A percentile compares a stretch with the other conserved stretches of the same genome.
These are phyloP conservation scores for Salpingoeca rosetta DNA, from an alignment of 78 protist genomes.

Conservation along the genomic window DNA sequence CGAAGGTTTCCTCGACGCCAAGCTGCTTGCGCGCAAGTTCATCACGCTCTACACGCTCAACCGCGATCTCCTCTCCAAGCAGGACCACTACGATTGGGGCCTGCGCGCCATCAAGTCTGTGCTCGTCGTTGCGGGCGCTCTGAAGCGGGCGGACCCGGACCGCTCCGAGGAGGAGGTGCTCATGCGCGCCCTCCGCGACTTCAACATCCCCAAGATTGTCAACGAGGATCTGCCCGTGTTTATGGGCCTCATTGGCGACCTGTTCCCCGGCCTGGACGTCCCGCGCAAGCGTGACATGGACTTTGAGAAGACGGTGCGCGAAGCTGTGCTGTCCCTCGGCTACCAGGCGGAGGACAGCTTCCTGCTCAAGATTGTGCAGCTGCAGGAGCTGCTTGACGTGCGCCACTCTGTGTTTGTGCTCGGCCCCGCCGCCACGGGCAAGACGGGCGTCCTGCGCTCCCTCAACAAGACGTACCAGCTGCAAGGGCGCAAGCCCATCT, in stretches of 20 bases:
- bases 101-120: constrained; percentile 85
- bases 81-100: constrained; percentile 86
- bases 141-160: constrained; percentile 69
- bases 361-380: constrained; percentile 60
- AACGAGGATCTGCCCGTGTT: constrained; percentile 61
- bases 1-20: constrained; percentile 62
- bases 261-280: constrained; percentile 50
- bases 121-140: constrained; percentile 75
- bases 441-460: constrained; percentile 48
- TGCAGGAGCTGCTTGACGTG: constrained; percentile 60
- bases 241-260: constrained; percentile 56
- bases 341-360: constrained; percentile 59
- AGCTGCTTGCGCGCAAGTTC: constrained; percentile 62
- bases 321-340: not conserved
- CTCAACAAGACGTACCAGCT: constrained; percentile 16
- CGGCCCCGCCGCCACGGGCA: constrained; percentile 73
- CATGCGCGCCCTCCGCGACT: constrained; percentile 81
- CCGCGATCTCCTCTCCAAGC: constrained; percentile 72
- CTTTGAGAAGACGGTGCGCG: constrained; percentile 29
- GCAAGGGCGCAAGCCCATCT: constrained; percentile 6
- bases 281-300: constrained; percentile 36
- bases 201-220: constrained; percentile 77
- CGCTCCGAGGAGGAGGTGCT: constrained; percentile 56
- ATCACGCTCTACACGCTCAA: constrained; percentile 55
- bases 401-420: constrained; percentile 72